Conservation (phyloP, 108 stramenopile species). For the Nannochloropsis salina region DNA sequence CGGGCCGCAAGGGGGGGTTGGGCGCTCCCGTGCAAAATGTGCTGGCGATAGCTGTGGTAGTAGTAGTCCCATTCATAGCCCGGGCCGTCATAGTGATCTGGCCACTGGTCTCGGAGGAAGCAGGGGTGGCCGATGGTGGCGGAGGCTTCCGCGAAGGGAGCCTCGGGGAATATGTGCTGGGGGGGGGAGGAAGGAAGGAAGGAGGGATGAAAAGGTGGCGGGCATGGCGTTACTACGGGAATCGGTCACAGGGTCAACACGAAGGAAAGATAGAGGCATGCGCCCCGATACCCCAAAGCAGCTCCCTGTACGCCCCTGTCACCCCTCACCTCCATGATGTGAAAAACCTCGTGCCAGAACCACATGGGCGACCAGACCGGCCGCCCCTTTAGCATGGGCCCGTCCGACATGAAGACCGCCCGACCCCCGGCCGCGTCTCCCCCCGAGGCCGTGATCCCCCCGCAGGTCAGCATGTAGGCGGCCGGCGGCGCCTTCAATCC, state of each 20-base stretch:
- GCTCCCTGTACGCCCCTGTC: background rate
- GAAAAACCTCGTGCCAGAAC: constrained; percentile 16
- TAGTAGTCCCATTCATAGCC: constrained; percentile 4
- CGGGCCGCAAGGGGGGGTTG: background rate
- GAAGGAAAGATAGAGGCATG: no score
- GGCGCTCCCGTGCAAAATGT: background rate
- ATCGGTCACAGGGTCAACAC: no score
- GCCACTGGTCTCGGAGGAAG: constrained; percentile 14
- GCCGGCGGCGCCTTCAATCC: background rate
- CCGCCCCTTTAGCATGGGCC: background rate
- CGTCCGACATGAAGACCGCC: constrained; percentile 14
- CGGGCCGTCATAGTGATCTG: background rate
- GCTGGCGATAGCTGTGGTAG: background rate
- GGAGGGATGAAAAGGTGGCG: background rate
- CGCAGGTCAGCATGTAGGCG: background rate
- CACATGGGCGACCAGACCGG: background rate
- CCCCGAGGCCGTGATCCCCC: background rate
- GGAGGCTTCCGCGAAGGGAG: constrained; percentile 12
- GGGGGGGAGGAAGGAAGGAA: background rate
- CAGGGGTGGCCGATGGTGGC: background rate
- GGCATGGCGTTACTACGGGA: background rate
- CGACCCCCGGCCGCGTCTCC: background rate
- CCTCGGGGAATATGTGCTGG: background rate
- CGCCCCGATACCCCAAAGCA: no score
- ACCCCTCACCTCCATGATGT: background rate